A percentile compares a stretch with the other conserved stretches of the same genome.
These are phyloP conservation scores for Colletotrichum australisinense DNA, from an alignment of 2,329 filamentous ascomycete species.

Conservation along the genomic window DNA sequence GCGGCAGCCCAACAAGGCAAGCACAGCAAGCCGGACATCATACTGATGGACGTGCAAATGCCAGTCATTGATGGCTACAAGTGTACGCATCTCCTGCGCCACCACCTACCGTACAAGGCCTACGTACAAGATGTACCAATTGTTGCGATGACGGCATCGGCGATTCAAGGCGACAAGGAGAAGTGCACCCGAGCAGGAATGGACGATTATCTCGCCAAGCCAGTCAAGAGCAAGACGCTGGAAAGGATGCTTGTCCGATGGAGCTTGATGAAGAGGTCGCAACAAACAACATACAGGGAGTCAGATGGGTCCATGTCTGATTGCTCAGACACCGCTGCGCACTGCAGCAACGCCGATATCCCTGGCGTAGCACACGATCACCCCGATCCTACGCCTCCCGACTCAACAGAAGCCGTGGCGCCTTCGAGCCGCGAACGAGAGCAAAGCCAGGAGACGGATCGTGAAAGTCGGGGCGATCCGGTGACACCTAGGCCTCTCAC, in stretches of 20 bases:
- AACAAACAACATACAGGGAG: constrained; percentile 9
- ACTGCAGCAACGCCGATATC: constrained; percentile 55
- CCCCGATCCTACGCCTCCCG: neutral
- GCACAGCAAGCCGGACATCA: constrained; percentile 74
- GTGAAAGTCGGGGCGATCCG: constrained; percentile 38
- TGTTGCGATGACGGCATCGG: constrained; percentile 84
- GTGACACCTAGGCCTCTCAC: constrained; percentile 55
- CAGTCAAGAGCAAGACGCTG: constrained; percentile 74
- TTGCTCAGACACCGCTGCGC: constrained; percentile 58
- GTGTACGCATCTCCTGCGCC: constrained; percentile 78
- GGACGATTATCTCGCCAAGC: constrained; percentile 82
- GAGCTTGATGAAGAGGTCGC: constrained; percentile 55
- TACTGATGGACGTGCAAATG: constrained; percentile 84
- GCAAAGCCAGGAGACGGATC: neutral
- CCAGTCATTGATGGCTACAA: constrained; percentile 82
- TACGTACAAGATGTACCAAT: constrained; percentile 75
- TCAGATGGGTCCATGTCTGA: constrained; percentile 48
- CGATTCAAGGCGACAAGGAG: constrained; percentile 80
- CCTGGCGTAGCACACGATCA: constrained; percentile 44
- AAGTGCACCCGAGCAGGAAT: constrained; percentile 80
- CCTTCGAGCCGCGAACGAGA: neutral
- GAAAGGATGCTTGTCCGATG: constrained; percentile 80
- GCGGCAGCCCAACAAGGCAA: constrained; percentile 61
- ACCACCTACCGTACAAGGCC: constrained; percentile 72
- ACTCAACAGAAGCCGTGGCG: neutral